These are phyloP conservation scores for Emmonsia crescens DNA, from an alignment of 2,329 filamentous ascomycete genomes.

Conservation along the genomic window DNA sequence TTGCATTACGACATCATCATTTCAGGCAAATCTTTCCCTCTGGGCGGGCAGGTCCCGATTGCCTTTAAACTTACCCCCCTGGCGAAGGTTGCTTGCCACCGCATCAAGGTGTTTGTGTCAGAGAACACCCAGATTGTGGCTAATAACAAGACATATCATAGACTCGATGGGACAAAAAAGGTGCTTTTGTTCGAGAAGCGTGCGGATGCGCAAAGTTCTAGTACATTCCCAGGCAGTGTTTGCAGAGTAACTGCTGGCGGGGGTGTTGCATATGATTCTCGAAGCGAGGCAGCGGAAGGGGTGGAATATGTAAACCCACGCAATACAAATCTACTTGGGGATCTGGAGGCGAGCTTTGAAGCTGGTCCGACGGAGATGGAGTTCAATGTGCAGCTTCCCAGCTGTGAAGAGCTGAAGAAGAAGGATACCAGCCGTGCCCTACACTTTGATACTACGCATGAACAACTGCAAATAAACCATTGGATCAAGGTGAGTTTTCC, in stretches of 20 bases:
- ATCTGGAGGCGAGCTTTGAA: constrained; percentile 63
- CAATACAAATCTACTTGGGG: constrained; percentile 64
- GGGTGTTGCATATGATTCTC: constrained; percentile 57
- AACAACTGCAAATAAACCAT: constrained; percentile 86
- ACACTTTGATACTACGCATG: constrained; percentile 86
- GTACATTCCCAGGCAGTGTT: constrained; percentile 63
- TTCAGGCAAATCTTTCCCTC: constrained; percentile 85
- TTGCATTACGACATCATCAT: constrained; percentile 94
- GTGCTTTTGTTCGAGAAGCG: constrained; percentile 80
- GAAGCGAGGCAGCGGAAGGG: constrained; percentile 46
- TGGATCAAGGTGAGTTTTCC: constrained; percentile 74
- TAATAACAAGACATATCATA: constrained; percentile 70
- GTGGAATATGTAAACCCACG: constrained; percentile 42
- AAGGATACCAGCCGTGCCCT: constrained; percentile 54
- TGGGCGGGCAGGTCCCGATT: constrained; percentile 79
- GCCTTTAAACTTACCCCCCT: constrained; percentile 88
- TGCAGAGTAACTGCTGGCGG: constrained; percentile 70
- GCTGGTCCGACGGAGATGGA: constrained; percentile 89
- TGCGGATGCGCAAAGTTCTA: constrained; percentile 64
- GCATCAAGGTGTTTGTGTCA: constrained; percentile 82
- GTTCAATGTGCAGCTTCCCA: constrained; percentile 84
- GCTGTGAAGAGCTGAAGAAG: constrained; percentile 70
- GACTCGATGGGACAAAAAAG: constrained; percentile 74
- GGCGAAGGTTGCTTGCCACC: constrained; percentile 86
- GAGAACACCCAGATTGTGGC: constrained; percentile 90